Evolutionary conservation across 768 basidiomycete species (phyloP), one percentile per base, ranked within the genome.

Genomic region (Lentinula aciculospora): DNA sequence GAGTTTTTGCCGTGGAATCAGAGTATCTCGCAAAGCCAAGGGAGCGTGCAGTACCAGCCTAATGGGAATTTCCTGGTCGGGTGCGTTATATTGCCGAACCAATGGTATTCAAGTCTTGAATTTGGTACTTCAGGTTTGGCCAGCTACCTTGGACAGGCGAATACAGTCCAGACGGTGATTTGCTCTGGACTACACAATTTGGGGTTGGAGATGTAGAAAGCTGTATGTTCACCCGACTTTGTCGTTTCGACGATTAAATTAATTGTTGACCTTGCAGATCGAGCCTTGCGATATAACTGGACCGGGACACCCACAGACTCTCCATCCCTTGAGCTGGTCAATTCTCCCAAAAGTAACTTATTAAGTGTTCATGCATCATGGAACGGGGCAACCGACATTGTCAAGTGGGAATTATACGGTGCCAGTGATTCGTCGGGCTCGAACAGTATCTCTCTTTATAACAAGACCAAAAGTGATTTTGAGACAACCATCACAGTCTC

Each of bases 341-440:
- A 3, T 17, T 3, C 54, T 12, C 25, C 27, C 12, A 29, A 32
- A 31, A 44, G 40, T 15, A 50, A 51, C 23, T 28, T 47, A 5
- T 48, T 47, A 15, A 58, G 55, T 15, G 44, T 61, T 7, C 60
- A 61, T 19, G 63, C 60, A 4, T 62, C 61, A 8, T 64, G 63
- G 63, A 64, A 62, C 44, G 63, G 63, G 2, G 62, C 61, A 23
- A 64, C 63, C 19, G 59, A 64, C 12, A 61, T 62, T 6, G 48
- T 55, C 15, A n/a, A 25, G 8, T 64, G 60, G 56, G 40, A 37
- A 9, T 53, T 62, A n/a, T 27, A 59, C 9, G 60, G 58, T 9
- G 61, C 61, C 3, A 21, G 19, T 15, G 7, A 34, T 19, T 29
- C 44, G 9, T 47, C 49, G 6, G 29, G 39, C 2, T 49, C 58